A percentile compares a stretch with the other conserved stretches of the same genome.
Evolutionary conservation across 129 eudicot species (phyloP).

Genomic region (Silybum marianum): DNA sequence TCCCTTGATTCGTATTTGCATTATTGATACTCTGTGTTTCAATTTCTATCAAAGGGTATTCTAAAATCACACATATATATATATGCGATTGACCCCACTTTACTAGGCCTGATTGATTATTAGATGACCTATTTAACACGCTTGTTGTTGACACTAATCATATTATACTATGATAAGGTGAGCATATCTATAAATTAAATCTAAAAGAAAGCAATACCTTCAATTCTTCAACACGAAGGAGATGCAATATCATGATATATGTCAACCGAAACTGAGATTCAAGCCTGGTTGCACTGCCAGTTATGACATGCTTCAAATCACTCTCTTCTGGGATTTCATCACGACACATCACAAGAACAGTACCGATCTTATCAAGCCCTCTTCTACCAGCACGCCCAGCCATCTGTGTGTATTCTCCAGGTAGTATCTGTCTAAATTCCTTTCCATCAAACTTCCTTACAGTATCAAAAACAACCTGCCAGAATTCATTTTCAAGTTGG

Average conservation of each 20-base stretch:
- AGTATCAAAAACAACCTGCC: conserved; percentile 94
- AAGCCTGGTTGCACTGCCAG: conserved; percentile 90
- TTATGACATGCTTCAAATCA: conserved; percentile 69
- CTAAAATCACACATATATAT: neutral
- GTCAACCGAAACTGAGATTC: conserved; percentile 96
- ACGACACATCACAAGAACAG: conserved; percentile 92
- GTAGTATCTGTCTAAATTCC: conserved; percentile 87
- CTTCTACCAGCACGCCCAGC: conserved; percentile 99
- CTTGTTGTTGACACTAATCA: neutral
- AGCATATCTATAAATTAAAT: neutral
- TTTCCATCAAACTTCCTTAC: conserved; percentile 96
- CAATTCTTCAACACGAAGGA: conserved; percentile 97
- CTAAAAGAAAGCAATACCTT: conserved; percentile 52
- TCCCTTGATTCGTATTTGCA: no score
- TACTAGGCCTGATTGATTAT: neutral
- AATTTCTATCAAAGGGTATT: no score
- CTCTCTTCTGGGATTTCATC: conserved; percentile 89
- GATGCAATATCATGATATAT: conserved; percentile 97
- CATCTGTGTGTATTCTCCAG: conserved; percentile 99
- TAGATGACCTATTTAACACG: neutral
- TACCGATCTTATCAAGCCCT: conserved; percentile 96
- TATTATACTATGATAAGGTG: neutral
- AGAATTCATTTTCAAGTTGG: neutral
- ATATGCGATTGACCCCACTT: neutral
- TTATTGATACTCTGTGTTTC: no score